These are phyloP conservation scores for Pseudocercospora vitis DNA, from an alignment of 2,329 filamentous ascomycete genomes.

Conservation along the genomic window DNA sequence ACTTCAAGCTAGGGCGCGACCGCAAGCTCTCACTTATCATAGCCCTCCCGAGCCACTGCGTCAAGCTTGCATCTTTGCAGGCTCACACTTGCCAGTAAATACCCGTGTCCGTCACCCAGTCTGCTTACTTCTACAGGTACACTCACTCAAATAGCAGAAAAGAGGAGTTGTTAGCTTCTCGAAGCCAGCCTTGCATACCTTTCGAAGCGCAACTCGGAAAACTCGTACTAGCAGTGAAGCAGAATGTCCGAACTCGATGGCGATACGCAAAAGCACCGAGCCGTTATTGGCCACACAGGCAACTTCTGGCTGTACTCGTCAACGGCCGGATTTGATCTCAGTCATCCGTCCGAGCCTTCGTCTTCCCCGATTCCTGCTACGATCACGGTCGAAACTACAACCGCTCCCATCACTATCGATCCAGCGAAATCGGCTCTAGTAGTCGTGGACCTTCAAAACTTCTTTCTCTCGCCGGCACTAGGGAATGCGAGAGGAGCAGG, in stretches of 20 bases:
- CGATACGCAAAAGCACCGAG: conserved; percentile 5
- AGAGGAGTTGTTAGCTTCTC: no score
- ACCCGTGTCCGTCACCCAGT: no score
- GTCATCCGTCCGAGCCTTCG: conserved; percentile 40
- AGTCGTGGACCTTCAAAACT: conserved; percentile 40
- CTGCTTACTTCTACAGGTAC: no score
- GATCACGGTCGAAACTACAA: conserved; percentile 31
- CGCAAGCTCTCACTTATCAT: conserved; percentile 5
- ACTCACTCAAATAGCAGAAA: no score
- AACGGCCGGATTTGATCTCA: conserved; percentile 48
- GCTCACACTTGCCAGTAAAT: no score
- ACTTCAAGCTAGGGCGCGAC: not conserved
- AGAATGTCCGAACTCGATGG: no score
- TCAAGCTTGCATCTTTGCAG: conserved; percentile 1
- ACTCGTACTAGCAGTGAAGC: no score
- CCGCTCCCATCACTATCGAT: conserved; percentile 35
- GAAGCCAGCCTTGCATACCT: no score
- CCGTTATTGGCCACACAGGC: conserved; percentile 43
- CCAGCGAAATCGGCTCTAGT: conserved; percentile 38
- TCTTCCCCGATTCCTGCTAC: conserved; percentile 28
- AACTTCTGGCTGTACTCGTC: conserved; percentile 51
- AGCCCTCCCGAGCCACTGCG: not conserved
- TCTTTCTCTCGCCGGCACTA: conserved; percentile 38
- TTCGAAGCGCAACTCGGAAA: no score
- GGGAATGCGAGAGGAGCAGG: conserved; percentile 40